These are phyloP conservation scores for Pestalotiopsis sp. DNA, from an alignment of 2,329 filamentous ascomycete genomes.

Conservation along the genomic window DNA sequence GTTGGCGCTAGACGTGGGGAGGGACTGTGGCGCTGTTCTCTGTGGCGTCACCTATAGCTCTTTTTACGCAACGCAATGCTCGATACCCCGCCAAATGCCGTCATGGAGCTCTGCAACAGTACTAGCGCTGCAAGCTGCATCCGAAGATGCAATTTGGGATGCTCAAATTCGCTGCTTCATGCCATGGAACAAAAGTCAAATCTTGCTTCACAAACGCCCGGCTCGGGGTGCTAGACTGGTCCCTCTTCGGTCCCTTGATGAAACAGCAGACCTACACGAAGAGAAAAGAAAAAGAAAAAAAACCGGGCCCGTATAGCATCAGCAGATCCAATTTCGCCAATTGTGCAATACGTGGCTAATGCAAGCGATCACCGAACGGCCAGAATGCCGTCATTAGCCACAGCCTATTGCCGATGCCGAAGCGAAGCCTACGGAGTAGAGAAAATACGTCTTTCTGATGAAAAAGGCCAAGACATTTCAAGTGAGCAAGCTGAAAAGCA, in stretches of 20 bases:
- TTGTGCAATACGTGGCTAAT: constrained; percentile 4
- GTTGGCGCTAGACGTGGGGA: background rate
- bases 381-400: constrained; percentile 12
- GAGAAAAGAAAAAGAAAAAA: background rate
- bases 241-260: background rate
- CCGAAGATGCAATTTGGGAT: background rate
- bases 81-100: constrained; percentile 2
- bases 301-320: background rate
- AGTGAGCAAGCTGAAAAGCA: constrained; percentile 5
- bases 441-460: background rate
- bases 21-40: background rate
- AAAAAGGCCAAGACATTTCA: too few relatives aligned
- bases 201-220: background rate
- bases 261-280: background rate
- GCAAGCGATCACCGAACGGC: background rate
- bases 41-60: constrained; percentile 1
- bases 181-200: background rate
- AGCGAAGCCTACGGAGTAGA: background rate
- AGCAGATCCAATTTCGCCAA: background rate
- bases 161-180: background rate
- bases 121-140: background rate
- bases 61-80: background rate
- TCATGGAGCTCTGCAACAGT: background rate
- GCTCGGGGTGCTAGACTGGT: background rate
- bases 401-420: background rate